Conservation (phyloP, 495 filamentous ascomycete species). For the Aspergillus diversus region DNA sequence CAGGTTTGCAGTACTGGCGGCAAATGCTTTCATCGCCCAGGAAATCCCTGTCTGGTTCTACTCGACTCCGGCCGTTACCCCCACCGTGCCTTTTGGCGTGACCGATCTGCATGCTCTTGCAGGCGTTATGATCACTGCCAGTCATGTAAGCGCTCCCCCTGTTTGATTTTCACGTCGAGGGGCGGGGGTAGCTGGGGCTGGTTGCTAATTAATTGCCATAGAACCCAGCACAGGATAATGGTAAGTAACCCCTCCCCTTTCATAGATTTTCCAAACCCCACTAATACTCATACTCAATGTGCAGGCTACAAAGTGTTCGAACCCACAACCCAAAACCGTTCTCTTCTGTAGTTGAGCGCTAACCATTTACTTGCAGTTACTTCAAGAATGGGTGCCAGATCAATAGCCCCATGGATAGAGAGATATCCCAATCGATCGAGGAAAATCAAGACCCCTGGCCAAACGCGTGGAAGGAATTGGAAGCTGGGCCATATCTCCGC, state of each 20-base stretch:
- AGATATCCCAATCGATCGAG: constrained; percentile 63
- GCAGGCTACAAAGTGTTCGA: constrained; percentile 68
- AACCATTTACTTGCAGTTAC: constrained; percentile 45
- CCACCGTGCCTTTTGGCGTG: constrained; percentile 71
- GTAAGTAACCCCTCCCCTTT: constrained; percentile 26
- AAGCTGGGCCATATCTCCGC: constrained; percentile 46
- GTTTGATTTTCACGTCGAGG: constrained; percentile 5
- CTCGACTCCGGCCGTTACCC: constrained; percentile 60
- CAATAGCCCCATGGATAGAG: constrained; percentile 63
- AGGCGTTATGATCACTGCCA: constrained; percentile 75
- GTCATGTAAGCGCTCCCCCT: constrained; percentile 49
- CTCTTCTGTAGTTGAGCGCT: constrained; percentile 6
- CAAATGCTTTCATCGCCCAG: constrained; percentile 64
- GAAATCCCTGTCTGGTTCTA: constrained; percentile 67
- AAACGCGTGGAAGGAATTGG: constrained; percentile 52
- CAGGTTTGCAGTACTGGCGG: constrained; percentile 65
- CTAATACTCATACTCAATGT: not conserved
- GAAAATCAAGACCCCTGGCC: constrained; percentile 59
- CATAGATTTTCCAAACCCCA: not conserved
- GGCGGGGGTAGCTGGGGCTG: not conserved
- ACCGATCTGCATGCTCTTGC: constrained; percentile 58
- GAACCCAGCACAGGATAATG: constrained; percentile 73
- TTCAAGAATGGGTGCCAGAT: constrained; percentile 73
- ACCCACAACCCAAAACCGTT: constrained; percentile 7
- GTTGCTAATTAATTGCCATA: constrained; percentile 29